Evolutionary conservation across 1,139 yeast genomes (phyloP), one percentile per base, ranked within the genome.

Genomic region (Hansenula lynferdii): DNA sequence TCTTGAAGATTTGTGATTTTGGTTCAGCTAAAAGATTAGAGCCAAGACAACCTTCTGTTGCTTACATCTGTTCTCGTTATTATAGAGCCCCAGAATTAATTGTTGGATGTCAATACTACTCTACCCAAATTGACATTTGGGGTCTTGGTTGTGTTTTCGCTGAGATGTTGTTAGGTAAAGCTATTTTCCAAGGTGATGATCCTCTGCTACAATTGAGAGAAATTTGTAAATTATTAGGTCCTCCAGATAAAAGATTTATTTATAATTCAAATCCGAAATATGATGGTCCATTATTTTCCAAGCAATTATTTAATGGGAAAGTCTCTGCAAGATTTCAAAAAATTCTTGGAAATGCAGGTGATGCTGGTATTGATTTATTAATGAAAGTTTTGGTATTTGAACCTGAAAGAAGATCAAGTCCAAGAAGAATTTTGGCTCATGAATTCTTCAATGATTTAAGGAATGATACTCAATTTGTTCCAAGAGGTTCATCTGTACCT

Each of bases 111-210:
- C 75, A 84, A 30, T 68, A 77, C 36, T 85, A 85, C 56, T 74
- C 89, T 3, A 82, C 92, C 8, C 84, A 82, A 54, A 83, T 85
- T 42, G 95, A 85, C 58, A 77, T 83, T 42, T 85, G 95, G 95
- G 92, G 92, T 1, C 67, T 83, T 40, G 95, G 95, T 1, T 85
- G 95, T 68, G 92, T 84, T 9, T 67, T 84, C 48, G 92, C 92
- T 16, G 94, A 85, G 60, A 83, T 85, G 90, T 72, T 82, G 47
- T 69, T 83, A 53, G 90, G 92, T 24, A 81, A 78, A 56, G 87
- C 92, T 5, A 80, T 85, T 18, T 85, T 85, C 64, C 92, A 83
- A 63, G 94, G 94, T 38, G 81, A 77, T 51, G 80, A 81, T 38
- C 86, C 90, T 12, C 73, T 80, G 55, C 62, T 80, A 38, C 95